Base-by-base conservation (phyloP, 179 eudicot genomes). In the Sideroxylon spinosum region DNA sequence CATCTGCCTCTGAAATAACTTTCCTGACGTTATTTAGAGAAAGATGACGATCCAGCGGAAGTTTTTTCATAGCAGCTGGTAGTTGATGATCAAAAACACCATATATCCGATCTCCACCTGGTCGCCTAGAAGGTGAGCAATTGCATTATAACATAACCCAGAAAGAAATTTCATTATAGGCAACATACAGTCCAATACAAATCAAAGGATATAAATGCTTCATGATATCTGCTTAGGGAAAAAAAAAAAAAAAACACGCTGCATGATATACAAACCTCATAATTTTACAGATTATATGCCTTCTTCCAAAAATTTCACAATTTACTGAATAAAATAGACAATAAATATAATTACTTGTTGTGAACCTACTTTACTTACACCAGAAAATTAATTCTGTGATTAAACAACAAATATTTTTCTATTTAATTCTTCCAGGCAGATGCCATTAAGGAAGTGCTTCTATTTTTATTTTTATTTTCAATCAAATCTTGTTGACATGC, bases 1-100 rank as follows among this genome's bases (percentile, higher is more conserved):
- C 99, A 89, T 95, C 99, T 57, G 99, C 98, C 85, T 95, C 98
- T 28, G 97, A 78, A 78, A 95, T 90, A 78, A 95, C 99, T 90
- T 91, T 95, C 26, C 90, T 90, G 69, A 95, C 98, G 84, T 95
- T 93, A 82, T 88, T 88, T 44, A 85, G 82, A 53, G 99, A 95
- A 67, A 95, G 97, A 88, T 95, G 99, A 29, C 98, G 97, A 85
- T 95, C 99, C 83, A 95, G 85, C 70, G 99, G 99, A 78, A 95
- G 99, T 83, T 93, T 95, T 81, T 95, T 95, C 76, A 95, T 78
- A 71, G 99, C 99, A 76, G 99, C 98, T 73, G 99, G 99, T 66
- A 95, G 89, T 85, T 95, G 99, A 86, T 95, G 85, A 84, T 95
- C 98, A 82, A 95, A 95, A 65, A 95, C 98, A 37, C 98, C 93